Conservation (phyloP, 495 filamentous ascomycete species). For the Podospora conica region DNA sequence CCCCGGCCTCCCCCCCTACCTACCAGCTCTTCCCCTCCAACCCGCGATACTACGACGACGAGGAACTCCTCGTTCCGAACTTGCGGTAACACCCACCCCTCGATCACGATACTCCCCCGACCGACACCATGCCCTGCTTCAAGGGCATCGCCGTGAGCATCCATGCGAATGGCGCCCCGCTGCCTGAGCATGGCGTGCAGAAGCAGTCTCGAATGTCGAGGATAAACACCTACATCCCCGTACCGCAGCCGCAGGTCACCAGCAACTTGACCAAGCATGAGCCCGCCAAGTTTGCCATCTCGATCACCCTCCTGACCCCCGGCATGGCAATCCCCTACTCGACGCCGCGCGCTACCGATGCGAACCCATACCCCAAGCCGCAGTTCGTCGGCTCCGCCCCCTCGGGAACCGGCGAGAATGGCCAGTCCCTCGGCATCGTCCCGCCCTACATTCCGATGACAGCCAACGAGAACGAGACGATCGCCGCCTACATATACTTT, state of each 20-base stretch:
- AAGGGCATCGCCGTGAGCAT: conserved; percentile 96
- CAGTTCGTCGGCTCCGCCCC: conserved; percentile 70
- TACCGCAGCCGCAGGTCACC: conserved; percentile 77
- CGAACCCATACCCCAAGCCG: conserved; percentile 68
- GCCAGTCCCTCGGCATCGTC: conserved; percentile 52
- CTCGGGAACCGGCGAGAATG: conserved; percentile 32
- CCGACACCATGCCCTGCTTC: conserved; percentile 80
- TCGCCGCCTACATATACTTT: conserved; percentile 98
- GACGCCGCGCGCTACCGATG: conserved; percentile 63
- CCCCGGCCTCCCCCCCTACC: background rate
- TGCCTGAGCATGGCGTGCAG: conserved; percentile 90
- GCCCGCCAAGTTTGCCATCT: conserved; percentile 91
- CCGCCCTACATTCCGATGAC: conserved; percentile 85
- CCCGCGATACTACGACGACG: background rate
- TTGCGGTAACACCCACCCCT: background rate
- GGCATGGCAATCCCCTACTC: conserved; percentile 86
- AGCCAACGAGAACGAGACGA: conserved; percentile 84
- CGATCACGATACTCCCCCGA: background rate
- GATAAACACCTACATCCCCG: conserved; percentile 94
- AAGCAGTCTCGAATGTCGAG: conserved; percentile 84
- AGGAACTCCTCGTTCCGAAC: background rate
- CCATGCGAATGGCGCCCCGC: conserved; percentile 80
- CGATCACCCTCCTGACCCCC: conserved; percentile 88
- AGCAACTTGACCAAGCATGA: conserved; percentile 66
- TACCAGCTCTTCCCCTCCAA: background rate